Evolutionary conservation across 208 protist species (phyloP), one percentile per base, ranked within the genome.

Genomic region (Spongospora subterranea): DNA sequence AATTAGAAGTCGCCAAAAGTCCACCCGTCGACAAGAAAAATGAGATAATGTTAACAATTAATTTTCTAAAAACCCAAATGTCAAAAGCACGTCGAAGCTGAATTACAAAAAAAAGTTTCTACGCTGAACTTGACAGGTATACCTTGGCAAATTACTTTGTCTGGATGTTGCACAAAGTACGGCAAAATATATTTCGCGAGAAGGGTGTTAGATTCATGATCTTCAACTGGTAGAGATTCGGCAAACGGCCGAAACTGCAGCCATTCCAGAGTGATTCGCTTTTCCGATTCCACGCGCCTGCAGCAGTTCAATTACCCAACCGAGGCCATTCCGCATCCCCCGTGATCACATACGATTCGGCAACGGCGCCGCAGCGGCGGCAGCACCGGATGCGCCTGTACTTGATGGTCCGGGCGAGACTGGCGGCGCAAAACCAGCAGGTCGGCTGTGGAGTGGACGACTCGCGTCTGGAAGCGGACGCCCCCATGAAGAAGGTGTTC

Each of bases 361-460:
- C 50, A 24, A 60, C 13, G 24, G 71, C 71, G 6, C 71, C 71
- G 40, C 71, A 82, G 6, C 71, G 71, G 6, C 35, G 6, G 71
- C 71, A 82, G n/a, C 6, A 35, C 6, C 35, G 71, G 13, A 82
- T 6, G 6, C 40, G 6, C 6, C 35, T 43, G 71, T 17, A 20
- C 17, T 6, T 39, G 71, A 40, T n/a, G 40, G 40, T 82, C 17
- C 35, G 40, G 35, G 71, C 6, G 35, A 82, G 6, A 13, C n/a
- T n/a, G 71, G 11, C 71, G 71, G 71, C 6, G 35, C 71, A 82
- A n/a, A n/a, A 82, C 71, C 71, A 82, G n/a, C 71, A 82, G 71
- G 17, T 82, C 11, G 40, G 40, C n/a, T n/a, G 17, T 35, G 35
- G 35, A 20, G 71, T 17, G 6, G 71, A 82, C 71, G 71, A 82